Evolutionary conservation across 1,139 yeast species (phyloP).

Genomic region (Blastobotrys malaysiensis): DNA sequence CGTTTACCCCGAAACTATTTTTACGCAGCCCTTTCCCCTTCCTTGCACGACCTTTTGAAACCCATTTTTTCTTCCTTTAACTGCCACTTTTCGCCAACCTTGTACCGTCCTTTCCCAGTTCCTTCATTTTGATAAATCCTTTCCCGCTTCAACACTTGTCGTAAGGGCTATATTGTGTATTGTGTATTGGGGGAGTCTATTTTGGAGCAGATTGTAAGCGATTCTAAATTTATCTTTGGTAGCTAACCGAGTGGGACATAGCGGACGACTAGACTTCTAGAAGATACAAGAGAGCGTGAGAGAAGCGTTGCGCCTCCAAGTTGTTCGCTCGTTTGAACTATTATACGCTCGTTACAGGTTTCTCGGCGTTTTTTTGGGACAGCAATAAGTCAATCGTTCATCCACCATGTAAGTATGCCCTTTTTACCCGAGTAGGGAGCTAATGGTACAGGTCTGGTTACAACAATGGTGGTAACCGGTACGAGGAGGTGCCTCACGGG

Average conservation of each 20-base stretch:
- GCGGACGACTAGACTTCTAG: not conserved
- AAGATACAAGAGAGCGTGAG: not conserved
- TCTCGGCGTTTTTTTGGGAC: not conserved
- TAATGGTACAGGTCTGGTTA: not conserved
- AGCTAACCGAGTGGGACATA: not conserved
- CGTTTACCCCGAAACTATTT: not conserved
- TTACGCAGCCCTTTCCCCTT: not conserved
- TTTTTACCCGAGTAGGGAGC: too few species aligned
- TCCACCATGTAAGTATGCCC: not conserved
- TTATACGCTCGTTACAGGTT: not conserved
- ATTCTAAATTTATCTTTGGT: not conserved
- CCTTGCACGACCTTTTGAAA: slow-evolving; percentile 1
- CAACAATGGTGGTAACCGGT: slow-evolving; percentile 6
- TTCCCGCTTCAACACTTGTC: not conserved
- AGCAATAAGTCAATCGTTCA: not conserved
- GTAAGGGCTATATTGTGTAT: slow-evolving; percentile 2
- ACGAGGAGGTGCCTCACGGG: slow-evolving; percentile 9
- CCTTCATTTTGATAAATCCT: slow-evolving; percentile 1
- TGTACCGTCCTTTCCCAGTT: not conserved
- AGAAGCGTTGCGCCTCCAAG: not conserved
- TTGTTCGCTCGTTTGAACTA: not conserved
- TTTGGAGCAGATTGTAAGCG: not conserved
- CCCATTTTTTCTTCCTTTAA: slow-evolving; percentile 1
- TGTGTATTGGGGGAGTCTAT: not conserved
- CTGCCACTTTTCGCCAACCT: slow-evolving; percentile 1